Evolutionary conservation across 495 filamentous ascomycete species (phyloP).

Genomic region (Venustampulla echinocandica): DNA sequence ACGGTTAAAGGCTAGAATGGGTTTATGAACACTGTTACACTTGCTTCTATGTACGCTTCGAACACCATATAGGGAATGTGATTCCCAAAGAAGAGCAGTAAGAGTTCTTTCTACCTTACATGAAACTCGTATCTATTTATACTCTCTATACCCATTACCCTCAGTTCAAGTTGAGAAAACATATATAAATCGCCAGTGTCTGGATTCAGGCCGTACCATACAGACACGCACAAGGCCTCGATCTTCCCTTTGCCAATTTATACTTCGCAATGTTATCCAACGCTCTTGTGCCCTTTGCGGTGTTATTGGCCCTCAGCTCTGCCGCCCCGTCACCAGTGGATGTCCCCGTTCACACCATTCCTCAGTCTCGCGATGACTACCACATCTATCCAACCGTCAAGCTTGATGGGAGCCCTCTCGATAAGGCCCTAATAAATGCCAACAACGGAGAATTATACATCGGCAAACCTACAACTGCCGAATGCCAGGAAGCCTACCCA

Average conservation of each 20-base stretch:
- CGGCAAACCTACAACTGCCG: background rate
- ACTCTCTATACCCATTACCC: too few relatives aligned
- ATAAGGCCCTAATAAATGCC: background rate
- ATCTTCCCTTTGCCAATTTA: background rate
- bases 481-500: background rate
- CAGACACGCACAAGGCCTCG: background rate
- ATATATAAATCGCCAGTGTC: too few relatives aligned
- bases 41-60: too few relatives aligned
- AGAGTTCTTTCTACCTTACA: background rate
- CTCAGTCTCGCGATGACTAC: background rate
- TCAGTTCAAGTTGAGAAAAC: too few relatives aligned
- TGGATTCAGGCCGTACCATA: background rate
- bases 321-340: background rate
- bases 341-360: background rate
- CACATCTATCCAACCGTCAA: background rate
- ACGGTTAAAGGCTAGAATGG: too few relatives aligned
- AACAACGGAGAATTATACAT: background rate
- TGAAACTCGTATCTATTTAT: background rate
- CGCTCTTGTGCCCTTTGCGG: background rate
- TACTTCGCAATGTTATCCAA: background rate
- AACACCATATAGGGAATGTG: too few relatives aligned
- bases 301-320: background rate
- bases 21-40: too few relatives aligned
- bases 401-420: background rate
- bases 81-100: too few relatives aligned